Evolutionary conservation across 1,284 basidiomycete species (phyloP), one percentile per base, ranked within the genome.

Genomic region (Quambalaria eucalypti): DNA sequence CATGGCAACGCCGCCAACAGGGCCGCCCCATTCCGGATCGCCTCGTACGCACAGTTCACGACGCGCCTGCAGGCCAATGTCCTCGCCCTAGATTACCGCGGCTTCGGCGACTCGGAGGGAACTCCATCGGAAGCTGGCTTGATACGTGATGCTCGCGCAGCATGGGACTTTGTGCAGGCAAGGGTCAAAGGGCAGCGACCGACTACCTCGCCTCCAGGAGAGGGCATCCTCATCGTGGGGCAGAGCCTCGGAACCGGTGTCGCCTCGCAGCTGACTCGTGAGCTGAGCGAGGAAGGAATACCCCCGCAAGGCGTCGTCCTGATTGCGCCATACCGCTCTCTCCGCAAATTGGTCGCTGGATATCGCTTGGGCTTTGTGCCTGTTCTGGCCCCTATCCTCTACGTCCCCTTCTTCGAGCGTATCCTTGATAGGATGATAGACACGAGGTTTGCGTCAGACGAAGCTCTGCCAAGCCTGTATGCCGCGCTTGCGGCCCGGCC

Each of bases 1-100:
- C 93, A 97, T 65, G 93, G 92, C 10, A 95, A 95, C 65, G 87
- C 84, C 1, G 87, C 81, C 3, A 88, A 86, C 0, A 83, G 90
- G 14, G 86, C 87, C 0, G 80, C 83, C 5, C 66, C 77, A 0
- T 81, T 80, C 50, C 85, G 89, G 8, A 78, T 88, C 9, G 80
- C 79, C 3, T 80, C 84, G 40, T 87, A 87, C 71, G 76, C 80
- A 9, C 77, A 80, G 0, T 83, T 86, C 61, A 80, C 85, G 0
- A 79, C 82, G 1, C 80, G 85, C 1, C 77, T 89, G 0, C 78
- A 80, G 21, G 82, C 81, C 16, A 95, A 93, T 71, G 85, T 95
- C 1, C 76, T 95, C 21, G 85, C 84, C 0, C 83, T 89, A 44
- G 91, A 95, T 76, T 93, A 93, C 72, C 83, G 90, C n/a, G 92